Conservation (phyloP, 1,139 yeast genomes). For the Suhomyces terraborum region DNA sequence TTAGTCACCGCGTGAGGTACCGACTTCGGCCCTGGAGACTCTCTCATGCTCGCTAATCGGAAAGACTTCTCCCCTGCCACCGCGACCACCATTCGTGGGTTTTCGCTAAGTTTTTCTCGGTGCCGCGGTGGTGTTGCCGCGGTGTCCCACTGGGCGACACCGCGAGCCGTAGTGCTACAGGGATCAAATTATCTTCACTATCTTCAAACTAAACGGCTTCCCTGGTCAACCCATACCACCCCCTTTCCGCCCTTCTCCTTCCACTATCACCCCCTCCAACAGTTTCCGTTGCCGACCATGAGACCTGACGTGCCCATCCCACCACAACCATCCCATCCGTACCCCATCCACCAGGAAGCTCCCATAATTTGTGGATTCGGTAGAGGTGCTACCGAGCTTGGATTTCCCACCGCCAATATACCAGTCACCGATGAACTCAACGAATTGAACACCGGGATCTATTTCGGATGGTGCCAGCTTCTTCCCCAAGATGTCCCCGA, state of each 20-base stretch:
- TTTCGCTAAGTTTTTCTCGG: too few relatives aligned
- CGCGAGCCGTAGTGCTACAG: too few relatives aligned
- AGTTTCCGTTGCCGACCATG: constrained; percentile 1
- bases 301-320: constrained; percentile 44
- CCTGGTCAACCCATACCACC: too few relatives aligned
- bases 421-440: constrained; percentile 57
- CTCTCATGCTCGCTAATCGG: too few relatives aligned
- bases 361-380: constrained; percentile 87
- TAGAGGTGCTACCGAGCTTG: constrained; percentile 89
- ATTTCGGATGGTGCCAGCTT: constrained; percentile 78
- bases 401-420: constrained; percentile 94
- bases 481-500: constrained; percentile 22
- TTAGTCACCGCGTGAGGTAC: too few relatives aligned
- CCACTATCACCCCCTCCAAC: not conserved
- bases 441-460: constrained; percentile 75
- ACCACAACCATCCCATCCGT: constrained; percentile 56
- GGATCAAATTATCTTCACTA: too few relatives aligned
- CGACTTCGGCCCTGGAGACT: too few relatives aligned
- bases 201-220: too few relatives aligned
- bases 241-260: constrained; percentile 2
- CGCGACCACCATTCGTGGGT: too few relatives aligned
- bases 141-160: too few relatives aligned
- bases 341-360: constrained; percentile 60
- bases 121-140: too few relatives aligned
- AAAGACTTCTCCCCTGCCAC: too few relatives aligned